A percentile compares a stretch with the other conserved stretches of the same genome.
Conservation (phyloP, 768 basidiomycete genomes). For the Tricholoma matsutake region DNA sequence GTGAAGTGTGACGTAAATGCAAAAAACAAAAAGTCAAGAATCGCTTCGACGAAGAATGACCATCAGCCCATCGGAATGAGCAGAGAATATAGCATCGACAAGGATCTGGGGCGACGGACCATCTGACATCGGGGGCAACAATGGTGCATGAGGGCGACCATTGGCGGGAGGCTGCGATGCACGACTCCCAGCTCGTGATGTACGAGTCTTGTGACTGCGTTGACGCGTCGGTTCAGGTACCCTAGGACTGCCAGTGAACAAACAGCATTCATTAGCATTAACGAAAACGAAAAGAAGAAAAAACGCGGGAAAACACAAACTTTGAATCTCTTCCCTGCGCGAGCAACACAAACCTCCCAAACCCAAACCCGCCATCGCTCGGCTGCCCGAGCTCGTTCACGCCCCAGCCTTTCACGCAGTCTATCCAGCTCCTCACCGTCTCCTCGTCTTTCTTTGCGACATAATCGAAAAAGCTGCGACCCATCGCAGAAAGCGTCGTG, state of each 20-base stretch:
- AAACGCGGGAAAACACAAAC: constrained; percentile 32
- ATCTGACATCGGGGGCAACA: constrained; percentile 14
- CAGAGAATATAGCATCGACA: constrained; percentile 83
- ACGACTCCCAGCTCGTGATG: constrained; percentile 13
- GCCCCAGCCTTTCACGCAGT: constrained; percentile 77
- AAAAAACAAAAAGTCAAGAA: neutral
- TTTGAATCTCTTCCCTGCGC: constrained; percentile 60
- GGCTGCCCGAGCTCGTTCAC: constrained; percentile 83
- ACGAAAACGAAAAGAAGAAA: neutral
- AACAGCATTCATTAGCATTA: neutral
- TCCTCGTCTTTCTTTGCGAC: constrained; percentile 61
- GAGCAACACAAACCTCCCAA: constrained; percentile 63
- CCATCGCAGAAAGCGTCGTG: constrained; percentile 53
- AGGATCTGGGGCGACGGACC: constrained; percentile 39
- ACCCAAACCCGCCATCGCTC: constrained; percentile 82
- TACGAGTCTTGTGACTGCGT: constrained; percentile 11
- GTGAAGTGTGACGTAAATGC: neutral
- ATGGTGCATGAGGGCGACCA: constrained; percentile 8
- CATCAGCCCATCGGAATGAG: constrained; percentile 81
- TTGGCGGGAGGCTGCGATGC: constrained; percentile 8
- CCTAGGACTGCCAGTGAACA: constrained; percentile 30
- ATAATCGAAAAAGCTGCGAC: constrained; percentile 74
- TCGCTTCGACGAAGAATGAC: constrained; percentile 60
- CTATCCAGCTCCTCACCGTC: constrained; percentile 70
- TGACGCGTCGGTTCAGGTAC: constrained; percentile 28